Conservation (phyloP, 2,329 filamentous ascomycete species). For the Pezicula carpinea region DNA sequence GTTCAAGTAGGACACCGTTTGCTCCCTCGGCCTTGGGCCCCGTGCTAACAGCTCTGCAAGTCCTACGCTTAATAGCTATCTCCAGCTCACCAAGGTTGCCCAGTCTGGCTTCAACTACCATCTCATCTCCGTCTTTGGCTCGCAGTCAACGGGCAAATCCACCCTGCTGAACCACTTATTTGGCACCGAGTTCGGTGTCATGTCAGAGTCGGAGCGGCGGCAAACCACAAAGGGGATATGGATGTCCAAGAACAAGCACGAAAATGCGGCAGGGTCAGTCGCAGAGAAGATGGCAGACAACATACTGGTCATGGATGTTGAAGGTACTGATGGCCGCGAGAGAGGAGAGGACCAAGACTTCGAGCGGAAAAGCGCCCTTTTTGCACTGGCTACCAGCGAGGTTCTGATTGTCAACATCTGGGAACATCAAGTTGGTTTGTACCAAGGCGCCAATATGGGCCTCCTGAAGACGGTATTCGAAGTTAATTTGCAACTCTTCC, state of each 20-base stretch:
- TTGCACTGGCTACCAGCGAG: conserved; percentile 95
- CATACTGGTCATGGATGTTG: conserved; percentile 98
- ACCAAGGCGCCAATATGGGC: conserved; percentile 98
- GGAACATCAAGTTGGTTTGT: conserved; percentile 97
- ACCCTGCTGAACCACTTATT: conserved; percentile 95
- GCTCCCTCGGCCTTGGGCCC: background rate
- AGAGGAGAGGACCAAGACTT: conserved; percentile 98
- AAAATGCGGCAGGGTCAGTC: conserved; percentile 41
- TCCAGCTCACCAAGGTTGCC: conserved; percentile 73
- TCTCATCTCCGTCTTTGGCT: conserved; percentile 97
- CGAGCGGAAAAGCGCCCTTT: conserved; percentile 95
- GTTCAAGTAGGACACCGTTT: conserved; percentile 70
- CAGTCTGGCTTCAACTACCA: conserved; percentile 98
- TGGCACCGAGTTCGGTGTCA: conserved; percentile 92
- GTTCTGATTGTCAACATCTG: conserved; percentile 98
- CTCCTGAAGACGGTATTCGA: conserved; percentile 98
- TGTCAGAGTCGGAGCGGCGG: conserved; percentile 88
- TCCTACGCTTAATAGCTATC: conserved; percentile 73
- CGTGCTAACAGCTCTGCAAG: conserved; percentile 39
- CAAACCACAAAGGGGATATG: conserved; percentile 99
- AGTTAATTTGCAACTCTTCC: conserved; percentile 93
- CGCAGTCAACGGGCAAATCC: conserved; percentile 97
- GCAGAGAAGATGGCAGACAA: conserved; percentile 81
- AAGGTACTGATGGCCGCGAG: conserved; percentile 94
- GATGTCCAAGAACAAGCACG: conserved; percentile 93